phyloP scores from a whole-genome alignment of 1,284 basidiomycete genomes.

The Xerocomus minutiporus region DNA sequence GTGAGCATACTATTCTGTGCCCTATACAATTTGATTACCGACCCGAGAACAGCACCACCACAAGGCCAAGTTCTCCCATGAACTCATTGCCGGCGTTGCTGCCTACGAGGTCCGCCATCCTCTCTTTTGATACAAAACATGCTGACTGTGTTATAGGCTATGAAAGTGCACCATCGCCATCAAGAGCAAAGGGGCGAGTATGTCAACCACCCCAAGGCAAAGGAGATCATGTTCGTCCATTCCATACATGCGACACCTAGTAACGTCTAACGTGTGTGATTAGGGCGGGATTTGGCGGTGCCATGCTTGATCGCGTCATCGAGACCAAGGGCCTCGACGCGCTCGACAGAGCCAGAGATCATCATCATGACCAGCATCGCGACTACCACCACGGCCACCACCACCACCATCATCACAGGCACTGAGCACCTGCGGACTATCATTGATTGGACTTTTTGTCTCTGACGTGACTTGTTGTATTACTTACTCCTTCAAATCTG shows the following conservation, averaged over 20 bases:
- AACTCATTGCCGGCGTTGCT: slow-evolving; percentile 28
- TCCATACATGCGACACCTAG: background rate
- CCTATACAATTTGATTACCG: background rate
- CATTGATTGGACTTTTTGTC: background rate
- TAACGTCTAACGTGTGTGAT: background rate
- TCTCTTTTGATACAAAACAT: background rate
- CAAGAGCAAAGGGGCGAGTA: slow-evolving; percentile 13
- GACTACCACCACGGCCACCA: slow-evolving; percentile 3
- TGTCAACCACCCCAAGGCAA: slow-evolving; percentile 15
- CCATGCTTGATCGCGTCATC: slow-evolving; percentile 41
- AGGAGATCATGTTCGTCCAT: slow-evolving; percentile 24
- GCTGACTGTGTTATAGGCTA: slow-evolving; percentile 20
- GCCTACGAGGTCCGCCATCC: slow-evolving; percentile 20
- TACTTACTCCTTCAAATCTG: no score
- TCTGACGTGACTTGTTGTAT: background rate
- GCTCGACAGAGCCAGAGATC: slow-evolving; percentile 22
- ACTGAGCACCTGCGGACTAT: background rate
- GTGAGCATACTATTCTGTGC: slow-evolving; percentile 6
- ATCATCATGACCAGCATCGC: background rate
- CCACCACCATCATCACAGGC: slow-evolving; percentile 23
- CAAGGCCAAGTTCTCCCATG: slow-evolving; percentile 28
- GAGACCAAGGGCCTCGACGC: slow-evolving; percentile 53
- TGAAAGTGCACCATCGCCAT: slow-evolving; percentile 26
- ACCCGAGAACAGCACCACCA: slow-evolving; percentile 25
- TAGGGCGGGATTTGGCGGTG: slow-evolving; percentile 36